Evolutionary conservation across 352 stramenopile species (phyloP).

Genomic region (Globisporangium cederbergense): DNA sequence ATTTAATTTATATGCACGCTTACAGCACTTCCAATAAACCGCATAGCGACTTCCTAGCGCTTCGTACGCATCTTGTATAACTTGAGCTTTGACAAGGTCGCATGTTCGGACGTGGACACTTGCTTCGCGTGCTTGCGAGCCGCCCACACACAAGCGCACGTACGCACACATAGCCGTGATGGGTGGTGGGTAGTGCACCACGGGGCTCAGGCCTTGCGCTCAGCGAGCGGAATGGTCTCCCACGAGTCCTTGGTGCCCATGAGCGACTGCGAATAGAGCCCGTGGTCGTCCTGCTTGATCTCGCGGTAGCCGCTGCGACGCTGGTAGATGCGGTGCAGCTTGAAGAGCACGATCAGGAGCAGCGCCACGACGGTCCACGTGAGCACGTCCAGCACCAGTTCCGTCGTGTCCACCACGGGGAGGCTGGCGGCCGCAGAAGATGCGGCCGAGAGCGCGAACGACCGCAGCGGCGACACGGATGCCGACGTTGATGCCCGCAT

Average conservation of each 20-base stretch:
- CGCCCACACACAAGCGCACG: not conserved
- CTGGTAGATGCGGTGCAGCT: slow-evolving; percentile 34
- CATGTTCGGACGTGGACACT: no score
- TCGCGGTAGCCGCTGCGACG: slow-evolving; percentile 55
- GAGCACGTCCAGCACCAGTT: slow-evolving; percentile 37
- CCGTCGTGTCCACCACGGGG: slow-evolving; percentile 14
- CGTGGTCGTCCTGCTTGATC: slow-evolving; percentile 49
- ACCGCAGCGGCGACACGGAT: not conserved
- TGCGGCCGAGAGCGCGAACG: slow-evolving; percentile 6
- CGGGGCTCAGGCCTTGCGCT: not conserved
- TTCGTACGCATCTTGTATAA: no score
- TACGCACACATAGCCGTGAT: not conserved
- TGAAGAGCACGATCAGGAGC: slow-evolving; percentile 43
- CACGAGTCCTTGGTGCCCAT: slow-evolving; percentile 65
- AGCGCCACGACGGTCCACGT: slow-evolving; percentile 41
- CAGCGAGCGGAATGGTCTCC: slow-evolving; percentile 32
- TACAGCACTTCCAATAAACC: not conserved
- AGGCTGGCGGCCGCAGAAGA: slow-evolving; percentile 2
- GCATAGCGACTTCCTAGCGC: no score
- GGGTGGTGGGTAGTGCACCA: no score
- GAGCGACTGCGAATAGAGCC: slow-evolving; percentile 61
- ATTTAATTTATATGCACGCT: not conserved
- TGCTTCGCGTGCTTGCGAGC: no score
- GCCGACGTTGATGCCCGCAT: slow-evolving; percentile 1
- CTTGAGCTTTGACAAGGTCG: no score